phyloP scores from a whole-genome alignment of 495 filamentous ascomycete genomes.

The Chlorociboria aeruginascens region DNA sequence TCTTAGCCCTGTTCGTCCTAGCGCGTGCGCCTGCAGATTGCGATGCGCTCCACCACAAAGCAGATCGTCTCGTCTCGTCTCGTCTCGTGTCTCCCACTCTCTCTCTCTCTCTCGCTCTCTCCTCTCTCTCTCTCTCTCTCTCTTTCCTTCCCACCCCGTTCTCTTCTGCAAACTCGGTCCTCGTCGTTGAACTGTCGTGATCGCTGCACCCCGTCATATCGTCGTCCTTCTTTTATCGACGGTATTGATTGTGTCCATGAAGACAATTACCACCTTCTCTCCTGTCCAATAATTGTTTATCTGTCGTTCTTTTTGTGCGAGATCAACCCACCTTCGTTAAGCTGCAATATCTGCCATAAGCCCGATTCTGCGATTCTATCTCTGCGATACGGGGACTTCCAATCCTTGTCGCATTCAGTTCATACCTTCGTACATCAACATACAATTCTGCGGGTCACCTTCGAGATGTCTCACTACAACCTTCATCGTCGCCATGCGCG shows the following conservation, averaged over 20 bases:
- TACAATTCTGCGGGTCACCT: neutral
- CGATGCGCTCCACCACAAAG: neutral
- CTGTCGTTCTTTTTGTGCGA: neutral
- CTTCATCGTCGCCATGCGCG: constrained; percentile 11
- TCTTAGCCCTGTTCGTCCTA: too few species aligned
- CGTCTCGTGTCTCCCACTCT: neutral
- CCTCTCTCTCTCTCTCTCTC: neutral
- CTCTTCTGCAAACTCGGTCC: neutral
- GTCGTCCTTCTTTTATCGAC: constrained; percentile 1
- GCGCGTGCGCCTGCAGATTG: too few species aligned
- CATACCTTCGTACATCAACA: neutral
- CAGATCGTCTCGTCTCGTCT: neutral
- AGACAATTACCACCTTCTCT: neutral
- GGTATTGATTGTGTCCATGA: neutral
- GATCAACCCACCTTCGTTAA: neutral
- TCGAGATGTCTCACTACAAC: constrained; percentile 8
- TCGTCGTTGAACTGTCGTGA: neutral
- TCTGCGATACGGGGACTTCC: too few species aligned
- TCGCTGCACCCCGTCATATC: neutral
- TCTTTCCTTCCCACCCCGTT: neutral
- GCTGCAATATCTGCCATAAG: neutral
- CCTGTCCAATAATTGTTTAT: neutral
- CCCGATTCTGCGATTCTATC: neutral
- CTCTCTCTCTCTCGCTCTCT: neutral
- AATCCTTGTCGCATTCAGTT: too few species aligned